Conservation (phyloP, 148 eudicot genomes). For the Dysphania ambrosioides region DNA sequence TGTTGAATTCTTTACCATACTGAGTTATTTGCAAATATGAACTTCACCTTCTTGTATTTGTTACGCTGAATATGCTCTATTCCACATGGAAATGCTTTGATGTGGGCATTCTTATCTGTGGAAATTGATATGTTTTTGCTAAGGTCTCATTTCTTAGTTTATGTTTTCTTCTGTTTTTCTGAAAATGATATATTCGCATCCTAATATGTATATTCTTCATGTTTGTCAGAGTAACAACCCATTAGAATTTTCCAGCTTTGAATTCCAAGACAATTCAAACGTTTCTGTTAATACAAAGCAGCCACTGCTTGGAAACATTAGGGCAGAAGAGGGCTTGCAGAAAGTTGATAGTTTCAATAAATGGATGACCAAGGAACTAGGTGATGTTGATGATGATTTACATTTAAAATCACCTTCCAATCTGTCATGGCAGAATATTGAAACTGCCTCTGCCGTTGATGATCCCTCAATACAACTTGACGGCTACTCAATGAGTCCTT, state of each 20-base stretch:
- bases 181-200: not conserved
- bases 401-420: slow-evolving; percentile 45
- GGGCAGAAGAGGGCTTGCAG: slow-evolving; percentile 42
- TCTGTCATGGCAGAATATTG: slow-evolving; percentile 51
- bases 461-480: slow-evolving; percentile 46
- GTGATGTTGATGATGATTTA: slow-evolving; percentile 47
- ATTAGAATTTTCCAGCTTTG: slow-evolving; percentile 25
- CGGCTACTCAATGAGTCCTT: slow-evolving; percentile 50
- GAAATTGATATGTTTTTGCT: not conserved
- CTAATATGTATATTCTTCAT: slow-evolving; percentile 16
- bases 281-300: slow-evolving; percentile 28
- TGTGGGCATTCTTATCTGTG: not conserved
- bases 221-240: slow-evolving; percentile 36
- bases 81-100: not conserved
- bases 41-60: not conserved
- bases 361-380: slow-evolving; percentile 64
- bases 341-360: slow-evolving; percentile 68
- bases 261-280: slow-evolving; percentile 28
- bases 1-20: not conserved
- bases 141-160: not conserved
- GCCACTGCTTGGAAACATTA: slow-evolving; percentile 36
- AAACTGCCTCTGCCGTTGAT: slow-evolving; percentile 38
- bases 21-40: not conserved
- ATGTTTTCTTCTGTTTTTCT: not conserved
- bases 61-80: not conserved